Conservation (phyloP, 2,329 filamentous ascomycete species). For the Sclerotinia glacialis region DNA sequence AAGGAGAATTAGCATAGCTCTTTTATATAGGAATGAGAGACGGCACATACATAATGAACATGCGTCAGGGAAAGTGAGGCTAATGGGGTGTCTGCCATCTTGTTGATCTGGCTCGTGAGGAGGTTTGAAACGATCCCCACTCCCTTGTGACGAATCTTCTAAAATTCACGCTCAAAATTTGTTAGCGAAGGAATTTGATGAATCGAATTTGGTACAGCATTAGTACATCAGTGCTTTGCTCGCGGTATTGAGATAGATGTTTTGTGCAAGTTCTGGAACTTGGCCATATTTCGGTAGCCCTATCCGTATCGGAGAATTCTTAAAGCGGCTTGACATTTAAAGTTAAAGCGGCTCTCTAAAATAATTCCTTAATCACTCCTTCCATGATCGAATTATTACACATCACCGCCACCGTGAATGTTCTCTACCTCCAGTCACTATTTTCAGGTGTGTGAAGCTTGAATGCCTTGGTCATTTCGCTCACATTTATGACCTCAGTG, state of each 20-base stretch:
- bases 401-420: not conserved
- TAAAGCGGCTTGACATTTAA: conserved; percentile 11
- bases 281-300: not conserved
- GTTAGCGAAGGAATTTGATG: not conserved
- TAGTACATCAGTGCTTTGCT: not conserved
- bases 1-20: conserved; percentile 23
- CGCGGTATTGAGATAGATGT: not conserved
- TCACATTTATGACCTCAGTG: conserved; percentile 21
- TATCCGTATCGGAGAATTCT: not conserved
- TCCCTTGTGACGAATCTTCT: not conserved
- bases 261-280: not conserved
- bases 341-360: conserved; percentile 33
- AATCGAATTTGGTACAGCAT: not conserved
- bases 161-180: not conserved
- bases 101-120: not conserved
- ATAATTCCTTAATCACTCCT: conserved; percentile 12
- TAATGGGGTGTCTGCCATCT: conserved; percentile 54
- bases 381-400: not conserved
- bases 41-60: conserved; percentile 78
- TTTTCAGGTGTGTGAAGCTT: not conserved
- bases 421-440: not conserved
- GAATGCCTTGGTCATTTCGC: not conserved
- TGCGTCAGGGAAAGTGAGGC: conserved; percentile 93
- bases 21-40: not conserved
- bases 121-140: not conserved